Evolutionary conservation across 108 stramenopile species (phyloP), one percentile per base, ranked within the genome.

Genomic region (Phaeodactylum tricornutum): DNA sequence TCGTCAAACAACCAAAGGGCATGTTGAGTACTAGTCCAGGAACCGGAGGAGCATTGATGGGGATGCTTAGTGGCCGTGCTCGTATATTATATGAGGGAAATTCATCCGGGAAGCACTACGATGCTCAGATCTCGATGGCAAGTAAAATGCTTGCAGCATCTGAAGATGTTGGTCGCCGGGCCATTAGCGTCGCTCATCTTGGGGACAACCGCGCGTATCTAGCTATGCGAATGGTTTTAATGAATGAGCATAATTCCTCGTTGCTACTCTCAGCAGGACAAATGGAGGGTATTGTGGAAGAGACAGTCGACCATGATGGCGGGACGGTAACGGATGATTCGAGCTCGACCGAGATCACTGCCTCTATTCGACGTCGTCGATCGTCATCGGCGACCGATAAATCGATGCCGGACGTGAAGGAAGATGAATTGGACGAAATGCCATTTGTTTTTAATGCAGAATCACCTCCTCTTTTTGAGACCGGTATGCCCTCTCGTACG

Each of bases 1-100:
- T 54, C 16, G n/a, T 51, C 14, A 50, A 31, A 11, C 44, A 59
- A 11, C 74, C 77, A 7, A 79, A 67, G 49, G 88, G 88, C 6
- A 87, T 92, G 67, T 72, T 92, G 27, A 75, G 81, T 45, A 92
- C 90, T 8, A 87, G 86, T 45, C 90, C 90, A n/a, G 82, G 82
- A 1, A 92, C 90, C 27, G 89, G 84, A 48, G 76, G 76, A 16
- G 74, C 83, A 29, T 69, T 92, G 9, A 60, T 87, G 64, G 81
- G 79, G 42, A 62, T 81, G 64, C 55, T 74, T 29, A 48, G 69
- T 30, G 56, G 41, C 24, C 69, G 22, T 17, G 25, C 46, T 32
- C 63, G 16, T 25, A 53, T 58, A 34, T 50, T 21, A 28, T 33
- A 38, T 11, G 24, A 24, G 6, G 26, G 54, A 23, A 37, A 55